Percentiles rank a stretch among this genome's conserved stretches.
These are phyloP conservation scores for Bretziella fagacearum DNA, from an alignment of 2,329 filamentous ascomycete species.

Conservation along the genomic window DNA sequence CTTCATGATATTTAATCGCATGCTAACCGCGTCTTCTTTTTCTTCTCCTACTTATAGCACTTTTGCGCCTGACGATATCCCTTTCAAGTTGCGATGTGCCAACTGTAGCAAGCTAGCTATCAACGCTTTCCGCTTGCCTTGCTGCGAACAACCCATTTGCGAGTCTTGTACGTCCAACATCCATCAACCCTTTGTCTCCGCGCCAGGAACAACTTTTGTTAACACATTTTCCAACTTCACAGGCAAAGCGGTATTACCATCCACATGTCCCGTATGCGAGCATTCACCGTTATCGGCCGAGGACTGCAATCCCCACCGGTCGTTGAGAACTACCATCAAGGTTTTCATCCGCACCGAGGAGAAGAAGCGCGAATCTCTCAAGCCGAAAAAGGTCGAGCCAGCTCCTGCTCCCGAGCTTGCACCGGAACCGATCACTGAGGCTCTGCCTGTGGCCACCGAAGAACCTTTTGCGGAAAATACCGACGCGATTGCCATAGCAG, in stretches of 20 bases:
- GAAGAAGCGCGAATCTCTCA: conserved; percentile 62
- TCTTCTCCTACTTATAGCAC: conserved; percentile 45
- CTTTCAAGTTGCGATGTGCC: conserved; percentile 90
- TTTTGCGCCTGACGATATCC: conserved; percentile 66
- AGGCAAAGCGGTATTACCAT: conserved; percentile 62
- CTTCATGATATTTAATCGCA: too few relatives aligned
- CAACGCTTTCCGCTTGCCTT: conserved; percentile 80
- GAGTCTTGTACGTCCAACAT: conserved; percentile 51
- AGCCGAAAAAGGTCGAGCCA: conserved; percentile 28
- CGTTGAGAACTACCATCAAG: conserved; percentile 77
- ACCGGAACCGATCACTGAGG: too few relatives aligned
- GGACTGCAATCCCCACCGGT: conserved; percentile 77
- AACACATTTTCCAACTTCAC: conserved; percentile 7
- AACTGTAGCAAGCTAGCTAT: conserved; percentile 82
- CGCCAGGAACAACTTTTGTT: neutral
- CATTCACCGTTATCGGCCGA: conserved; percentile 75
- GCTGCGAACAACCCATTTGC: conserved; percentile 91
- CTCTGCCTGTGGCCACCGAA: too few relatives aligned
- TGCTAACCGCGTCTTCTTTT: conserved; percentile 11
- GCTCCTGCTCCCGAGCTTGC: conserved; percentile 2
- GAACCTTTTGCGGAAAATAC: conserved; percentile 12
- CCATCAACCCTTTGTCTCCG: conserved; percentile 14
- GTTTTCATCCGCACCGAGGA: conserved; percentile 82
- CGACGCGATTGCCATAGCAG: neutral
- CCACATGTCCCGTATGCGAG: conserved; percentile 81